A percentile compares a stretch with the other conserved stretches of the same genome.
These are phyloP conservation scores for Cercospora sojina DNA, from an alignment of 2,329 filamentous ascomycete species.

Conservation along the genomic window DNA sequence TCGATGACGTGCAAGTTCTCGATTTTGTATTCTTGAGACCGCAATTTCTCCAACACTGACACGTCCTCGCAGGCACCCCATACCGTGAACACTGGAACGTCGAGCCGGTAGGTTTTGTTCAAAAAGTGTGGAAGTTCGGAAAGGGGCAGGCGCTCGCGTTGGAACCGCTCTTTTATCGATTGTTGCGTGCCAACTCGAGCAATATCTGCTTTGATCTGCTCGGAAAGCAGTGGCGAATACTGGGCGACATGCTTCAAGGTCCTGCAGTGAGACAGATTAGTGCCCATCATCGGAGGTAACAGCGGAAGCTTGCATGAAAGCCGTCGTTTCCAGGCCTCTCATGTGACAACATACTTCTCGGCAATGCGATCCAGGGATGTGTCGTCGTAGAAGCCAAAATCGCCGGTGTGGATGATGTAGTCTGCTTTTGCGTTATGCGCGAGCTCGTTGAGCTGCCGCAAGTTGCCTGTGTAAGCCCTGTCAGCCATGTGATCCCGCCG, in stretches of 20 bases:
- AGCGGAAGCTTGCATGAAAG: neutral
- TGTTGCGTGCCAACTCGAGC: constrained; percentile 66
- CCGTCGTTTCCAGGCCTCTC: neutral
- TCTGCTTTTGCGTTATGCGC: constrained; percentile 92
- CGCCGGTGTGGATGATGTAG: constrained; percentile 97
- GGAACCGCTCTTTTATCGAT: constrained; percentile 78
- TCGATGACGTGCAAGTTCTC: constrained; percentile 98
- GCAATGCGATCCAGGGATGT: constrained; percentile 94
- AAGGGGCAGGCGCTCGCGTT: constrained; percentile 77
- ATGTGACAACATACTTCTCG: constrained; percentile 73
- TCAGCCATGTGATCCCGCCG: neutral
- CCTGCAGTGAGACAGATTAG: constrained; percentile 49
- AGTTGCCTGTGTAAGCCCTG: constrained; percentile 66
- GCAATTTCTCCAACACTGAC: constrained; percentile 92
- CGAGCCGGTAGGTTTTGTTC: constrained; percentile 82
- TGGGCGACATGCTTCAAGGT: constrained; percentile 98
- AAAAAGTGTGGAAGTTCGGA: constrained; percentile 90
- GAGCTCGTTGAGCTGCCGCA: constrained; percentile 92
- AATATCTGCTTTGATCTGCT: constrained; percentile 66
- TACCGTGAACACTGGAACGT: constrained; percentile 96
- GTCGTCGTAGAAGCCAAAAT: constrained; percentile 98
- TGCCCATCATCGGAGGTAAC: neutral
- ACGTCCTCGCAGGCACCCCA: constrained; percentile 99
- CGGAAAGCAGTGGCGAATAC: constrained; percentile 90
- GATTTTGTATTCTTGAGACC: constrained; percentile 96